Percentiles rank a stretch among this genome's conserved stretches.
phyloP scores from a whole-genome alignment of 257 asterid species.

The Przewalskia tangutica region DNA sequence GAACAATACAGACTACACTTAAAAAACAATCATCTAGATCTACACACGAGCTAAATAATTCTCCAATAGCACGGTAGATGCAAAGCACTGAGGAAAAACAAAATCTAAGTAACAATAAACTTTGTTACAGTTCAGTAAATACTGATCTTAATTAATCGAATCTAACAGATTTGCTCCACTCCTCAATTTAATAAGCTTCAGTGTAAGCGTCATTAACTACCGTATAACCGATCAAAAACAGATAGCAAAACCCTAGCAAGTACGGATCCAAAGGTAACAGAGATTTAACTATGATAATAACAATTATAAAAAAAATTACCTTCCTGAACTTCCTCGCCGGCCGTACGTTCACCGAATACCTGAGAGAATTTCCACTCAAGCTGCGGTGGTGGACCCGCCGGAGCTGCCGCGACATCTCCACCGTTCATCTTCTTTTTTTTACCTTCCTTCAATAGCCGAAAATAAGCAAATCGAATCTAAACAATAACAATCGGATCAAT shows the following conservation, averaged over 20 bases:
- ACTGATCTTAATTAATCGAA: slow-evolving; percentile 12
- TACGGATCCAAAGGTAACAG: slow-evolving; percentile 21
- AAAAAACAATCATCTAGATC: slow-evolving; percentile 20
- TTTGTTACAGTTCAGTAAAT: slow-evolving; percentile 23
- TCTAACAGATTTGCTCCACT: background rate
- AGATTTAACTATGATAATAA: background rate
- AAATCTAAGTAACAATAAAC: slow-evolving; percentile 15
- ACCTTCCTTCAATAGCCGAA: background rate
- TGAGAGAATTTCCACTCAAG: slow-evolving; percentile 89
- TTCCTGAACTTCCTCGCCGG: slow-evolving; percentile 91
- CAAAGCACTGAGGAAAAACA: slow-evolving; percentile 15
- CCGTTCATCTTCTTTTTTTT: slow-evolving; percentile 28
- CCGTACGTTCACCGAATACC: slow-evolving; percentile 80
- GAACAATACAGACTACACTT: background rate
- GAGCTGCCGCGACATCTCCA: slow-evolving; percentile 46
- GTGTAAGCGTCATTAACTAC: background rate
- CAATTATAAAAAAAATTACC: slow-evolving; percentile 20
- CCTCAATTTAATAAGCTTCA: slow-evolving; percentile 7
- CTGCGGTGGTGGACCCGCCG: slow-evolving; percentile 58
- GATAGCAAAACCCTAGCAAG: slow-evolving; percentile 40
- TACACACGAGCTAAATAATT: slow-evolving; percentile 6
- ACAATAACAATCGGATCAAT: slow-evolving; percentile 1
- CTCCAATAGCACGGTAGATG: slow-evolving; percentile 9
- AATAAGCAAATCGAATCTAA: slow-evolving; percentile 3
- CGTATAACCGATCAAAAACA: slow-evolving; percentile 27